Evolutionary conservation across 139 green algal genomes (phyloP).

Genomic region (Tetraselmis striata): DNA sequence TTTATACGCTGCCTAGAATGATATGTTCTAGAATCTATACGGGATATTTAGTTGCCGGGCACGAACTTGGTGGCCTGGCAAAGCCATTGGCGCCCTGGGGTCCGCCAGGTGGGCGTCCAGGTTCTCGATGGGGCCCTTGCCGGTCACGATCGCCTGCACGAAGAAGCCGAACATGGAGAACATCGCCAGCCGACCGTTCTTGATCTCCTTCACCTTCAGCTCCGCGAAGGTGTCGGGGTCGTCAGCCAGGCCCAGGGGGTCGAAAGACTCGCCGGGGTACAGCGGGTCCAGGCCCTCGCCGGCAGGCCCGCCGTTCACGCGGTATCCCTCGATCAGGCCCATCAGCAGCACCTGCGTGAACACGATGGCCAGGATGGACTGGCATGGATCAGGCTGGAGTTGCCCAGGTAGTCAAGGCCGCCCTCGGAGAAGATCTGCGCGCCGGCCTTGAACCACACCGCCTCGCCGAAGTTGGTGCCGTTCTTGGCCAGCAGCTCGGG

Average conservation of each 20-base stretch:
- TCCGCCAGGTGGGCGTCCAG: too few species aligned
- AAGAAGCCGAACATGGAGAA: constrained; percentile 54
- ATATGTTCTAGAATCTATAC: too few species aligned
- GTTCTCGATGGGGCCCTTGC: constrained; percentile 52
- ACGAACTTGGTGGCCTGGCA: too few species aligned
- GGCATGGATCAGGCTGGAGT: too few species aligned
- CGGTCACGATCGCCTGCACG: constrained; percentile 73
- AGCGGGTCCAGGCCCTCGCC: constrained; percentile 69
- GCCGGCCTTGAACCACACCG: too few species aligned
- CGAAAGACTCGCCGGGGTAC: constrained; percentile 82
- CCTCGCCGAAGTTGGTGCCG: too few species aligned
- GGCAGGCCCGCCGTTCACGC: constrained; percentile 82
- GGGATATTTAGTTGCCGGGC: too few species aligned
- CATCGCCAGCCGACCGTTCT: constrained; percentile 49
- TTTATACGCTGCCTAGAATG: too few species aligned
- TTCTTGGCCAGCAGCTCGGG: too few species aligned
- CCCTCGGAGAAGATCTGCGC: too few species aligned
- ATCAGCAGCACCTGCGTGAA: constrained; percentile 71
- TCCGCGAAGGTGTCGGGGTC: constrained; percentile 76
- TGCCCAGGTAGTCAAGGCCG: too few species aligned
- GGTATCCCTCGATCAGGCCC: constrained; percentile 87
- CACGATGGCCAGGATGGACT: constrained; percentile 84
- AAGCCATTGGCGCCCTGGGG: too few species aligned
- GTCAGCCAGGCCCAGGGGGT: constrained; percentile 72
- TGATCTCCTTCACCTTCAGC: constrained; percentile 57